A percentile compares a stretch with the other conserved stretches of the same genome.
Conservation (phyloP, 768 basidiomycete species). For the Boletellus sp. region DNA sequence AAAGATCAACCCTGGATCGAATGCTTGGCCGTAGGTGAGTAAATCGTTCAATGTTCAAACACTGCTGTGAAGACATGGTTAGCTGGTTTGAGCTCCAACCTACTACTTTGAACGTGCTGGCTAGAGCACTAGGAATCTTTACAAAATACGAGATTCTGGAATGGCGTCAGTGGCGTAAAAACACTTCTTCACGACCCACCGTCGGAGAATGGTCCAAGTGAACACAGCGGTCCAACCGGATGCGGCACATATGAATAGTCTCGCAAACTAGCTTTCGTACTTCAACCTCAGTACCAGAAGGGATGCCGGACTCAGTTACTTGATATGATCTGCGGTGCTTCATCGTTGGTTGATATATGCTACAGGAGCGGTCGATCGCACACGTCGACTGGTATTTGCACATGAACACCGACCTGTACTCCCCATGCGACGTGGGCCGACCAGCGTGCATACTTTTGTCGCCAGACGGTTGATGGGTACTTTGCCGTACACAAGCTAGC, state of each 20-base stretch:
- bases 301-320: slow-evolving; percentile 30
- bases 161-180: slow-evolving; percentile 26
- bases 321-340: slow-evolving; percentile 30
- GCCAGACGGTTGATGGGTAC: slow-evolving; percentile 6
- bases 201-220: slow-evolving; percentile 26
- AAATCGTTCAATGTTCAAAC: not conserved
- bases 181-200: slow-evolving; percentile 26
- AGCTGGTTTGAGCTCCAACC: slow-evolving; percentile 24
- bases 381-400: slow-evolving; percentile 11
- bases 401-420: not conserved
- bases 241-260: slow-evolving; percentile 23
- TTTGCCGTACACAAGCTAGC: slow-evolving; percentile 17
- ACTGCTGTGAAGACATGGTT: not conserved
- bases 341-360: slow-evolving; percentile 30
- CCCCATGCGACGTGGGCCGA: slow-evolving; percentile 4
- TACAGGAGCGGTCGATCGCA: slow-evolving; percentile 22
- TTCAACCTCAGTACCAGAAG: not conserved
- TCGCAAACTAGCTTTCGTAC: not conserved
- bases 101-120: slow-evolving; percentile 24
- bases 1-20: slow-evolving; percentile 33
- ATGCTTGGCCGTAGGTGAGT: slow-evolving; percentile 35
- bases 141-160: slow-evolving; percentile 36
- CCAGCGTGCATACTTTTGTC: slow-evolving; percentile 4
- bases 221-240: slow-evolving; percentile 25
- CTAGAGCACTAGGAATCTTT: slow-evolving; percentile 30